Evolutionary conservation across 768 basidiomycete species (phyloP), one percentile per base, ranked within the genome.

Genomic region (Serpula lacrymans): DNA sequence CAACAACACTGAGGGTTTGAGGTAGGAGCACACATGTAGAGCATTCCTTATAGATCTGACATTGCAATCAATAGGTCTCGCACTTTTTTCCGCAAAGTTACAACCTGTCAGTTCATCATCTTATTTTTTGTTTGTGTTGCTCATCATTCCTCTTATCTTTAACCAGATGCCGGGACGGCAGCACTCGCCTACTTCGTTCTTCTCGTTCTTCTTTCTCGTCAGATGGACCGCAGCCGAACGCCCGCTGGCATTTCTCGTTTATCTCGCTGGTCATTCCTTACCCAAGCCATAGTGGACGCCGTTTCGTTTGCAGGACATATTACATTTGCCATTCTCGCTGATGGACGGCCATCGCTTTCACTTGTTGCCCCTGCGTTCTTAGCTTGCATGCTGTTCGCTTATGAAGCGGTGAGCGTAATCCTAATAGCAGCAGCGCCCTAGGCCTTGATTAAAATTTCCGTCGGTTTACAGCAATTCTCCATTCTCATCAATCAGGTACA

Each of bases 261-360:
- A 7, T 94, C 90, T 2, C 69, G 85, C 6, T 92, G 88, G 84
- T 78, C 83, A 1, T 90, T 94, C 57, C 69, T 91, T 16, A 65
- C 81, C 5, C 89, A 93, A 60, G 77, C 84, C 5, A 75, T 82
- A 1, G 75, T 88, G 14, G 92, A 96, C 54, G 78, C 86, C 0
- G 80, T 91, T 30, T 80, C 87, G 1, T 94, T 95, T 57, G 87
- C 88, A 14, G 86, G 85, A 0, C 89, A 94, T 52, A 80, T 93
- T 39, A 93, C 90, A 0, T 84, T 95, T 43, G 89, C 88, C 4
- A 84, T 94, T 41, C 65, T 93, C 26, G 81, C 87, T 3, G 86
- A 93, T 46, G 90, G 90, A 30, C 68, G 82, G 22, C 77, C 89
- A 2, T 90, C 89, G 1, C 60, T 95, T 17, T 82, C 89, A 1